Evolutionary conservation across 805 yeast genomes (phyloP).

Genomic region (Starmerella floricola): DNA sequence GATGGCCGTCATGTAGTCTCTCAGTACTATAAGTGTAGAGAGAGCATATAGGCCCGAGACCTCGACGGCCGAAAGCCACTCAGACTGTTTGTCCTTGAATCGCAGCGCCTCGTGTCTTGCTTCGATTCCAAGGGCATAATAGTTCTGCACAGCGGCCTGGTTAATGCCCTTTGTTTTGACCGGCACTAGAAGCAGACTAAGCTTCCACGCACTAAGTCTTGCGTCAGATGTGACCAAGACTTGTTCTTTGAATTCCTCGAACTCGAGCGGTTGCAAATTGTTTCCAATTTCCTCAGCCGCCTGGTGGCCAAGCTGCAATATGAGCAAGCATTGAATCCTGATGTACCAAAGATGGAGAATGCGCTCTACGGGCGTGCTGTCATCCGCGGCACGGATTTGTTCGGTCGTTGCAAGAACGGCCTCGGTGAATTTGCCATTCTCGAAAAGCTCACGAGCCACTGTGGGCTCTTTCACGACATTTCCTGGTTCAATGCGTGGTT

Average conservation of each 20-base stretch:
- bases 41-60: slow-evolving; percentile 27
- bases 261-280: slow-evolving; percentile 23
- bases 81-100: background rate
- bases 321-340: slow-evolving; percentile 25
- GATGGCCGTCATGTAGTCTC: slow-evolving; percentile 28
- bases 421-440: slow-evolving; percentile 20
- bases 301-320: slow-evolving; percentile 22
- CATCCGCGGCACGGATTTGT: slow-evolving; percentile 18
- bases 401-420: slow-evolving; percentile 23
- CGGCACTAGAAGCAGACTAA: slow-evolving; percentile 27
- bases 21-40: slow-evolving; percentile 27
- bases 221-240: slow-evolving; percentile 20
- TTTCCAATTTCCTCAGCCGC: slow-evolving; percentile 28
- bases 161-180: slow-evolving; percentile 28
- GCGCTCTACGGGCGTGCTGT: no score
- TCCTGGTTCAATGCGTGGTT: no score
- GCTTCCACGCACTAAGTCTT: slow-evolving; percentile 27
- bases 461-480: background rate
- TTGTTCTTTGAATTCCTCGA: slow-evolving; percentile 2
- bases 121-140: slow-evolving; percentile 29
- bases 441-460: slow-evolving; percentile 15
- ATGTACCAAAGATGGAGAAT: slow-evolving; percentile 26
- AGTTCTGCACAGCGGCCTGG: slow-evolving; percentile 26
- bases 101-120: slow-evolving; percentile 24
- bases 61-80: slow-evolving; percentile 20